Percentiles rank a stretch among this genome's conserved stretches.
Evolutionary conservation across 1,139 yeast genomes (phyloP).

Genomic region (Magnusiomyces paraingens): DNA sequence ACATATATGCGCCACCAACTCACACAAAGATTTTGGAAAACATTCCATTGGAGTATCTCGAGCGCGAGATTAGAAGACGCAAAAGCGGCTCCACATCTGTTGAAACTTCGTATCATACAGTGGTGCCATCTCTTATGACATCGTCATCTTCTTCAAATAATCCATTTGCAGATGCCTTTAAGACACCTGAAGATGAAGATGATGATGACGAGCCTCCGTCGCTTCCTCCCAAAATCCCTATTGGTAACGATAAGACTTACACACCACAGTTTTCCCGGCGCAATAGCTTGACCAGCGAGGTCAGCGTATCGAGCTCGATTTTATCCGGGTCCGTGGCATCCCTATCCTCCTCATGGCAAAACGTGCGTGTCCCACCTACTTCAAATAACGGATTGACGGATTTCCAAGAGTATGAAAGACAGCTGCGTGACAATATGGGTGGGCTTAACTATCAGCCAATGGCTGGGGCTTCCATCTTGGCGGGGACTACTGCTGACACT

Average conservation of each 20-base stretch:
- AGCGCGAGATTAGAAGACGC: background rate
- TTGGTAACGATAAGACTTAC: background rate
- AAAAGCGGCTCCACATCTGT: background rate
- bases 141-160: background rate
- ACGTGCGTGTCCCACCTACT: background rate
- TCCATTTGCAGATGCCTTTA: background rate
- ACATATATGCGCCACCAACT: background rate
- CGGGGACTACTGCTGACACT: background rate
- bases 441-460: background rate
- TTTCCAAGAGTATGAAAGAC: background rate
- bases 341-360: background rate
- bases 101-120: no score
- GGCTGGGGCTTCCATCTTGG: background rate
- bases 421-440: background rate
- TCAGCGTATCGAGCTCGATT: background rate
- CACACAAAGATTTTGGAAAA: background rate
- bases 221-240: slow-evolving; percentile 2
- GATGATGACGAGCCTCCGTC: slow-evolving; percentile 1
- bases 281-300: background rate
- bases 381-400: background rate
- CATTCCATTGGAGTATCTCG: background rate
- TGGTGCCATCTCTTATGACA: background rate
- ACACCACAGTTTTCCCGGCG: background rate
- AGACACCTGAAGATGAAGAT: background rate
- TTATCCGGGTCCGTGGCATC: background rate